These are phyloP conservation scores for Colletotrichum sp. DNA, from an alignment of 2,329 filamentous ascomycete genomes.

Conservation along the genomic window DNA sequence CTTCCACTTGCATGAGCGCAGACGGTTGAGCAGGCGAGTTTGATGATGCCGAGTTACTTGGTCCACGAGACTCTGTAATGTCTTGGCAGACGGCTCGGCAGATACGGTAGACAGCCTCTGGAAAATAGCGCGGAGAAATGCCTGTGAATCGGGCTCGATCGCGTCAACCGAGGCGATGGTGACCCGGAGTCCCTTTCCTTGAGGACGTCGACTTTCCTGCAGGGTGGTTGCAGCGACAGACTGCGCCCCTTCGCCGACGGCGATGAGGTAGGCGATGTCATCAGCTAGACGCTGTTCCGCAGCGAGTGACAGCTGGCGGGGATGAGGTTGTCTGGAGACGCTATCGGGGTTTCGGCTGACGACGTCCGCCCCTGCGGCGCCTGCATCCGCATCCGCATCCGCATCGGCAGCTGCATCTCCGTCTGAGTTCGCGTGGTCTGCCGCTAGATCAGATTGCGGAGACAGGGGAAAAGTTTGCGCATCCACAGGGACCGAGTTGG, in stretches of 20 bases:
- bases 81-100: background rate
- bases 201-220: background rate
- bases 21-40: slow-evolving; percentile 21
- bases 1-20: slow-evolving; percentile 20
- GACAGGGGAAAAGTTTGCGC: background rate
- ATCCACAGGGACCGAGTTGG: slow-evolving; percentile 19
- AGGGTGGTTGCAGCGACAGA: slow-evolving; percentile 21
- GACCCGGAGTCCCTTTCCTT: background rate
- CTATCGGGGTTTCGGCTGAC: background rate
- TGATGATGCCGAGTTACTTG: slow-evolving; percentile 17
- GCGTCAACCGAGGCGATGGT: slow-evolving; percentile 20
- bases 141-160: slow-evolving; percentile 12
- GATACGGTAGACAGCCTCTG: background rate
- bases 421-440: background rate
- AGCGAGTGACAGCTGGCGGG: background rate
- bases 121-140: slow-evolving; percentile 15
- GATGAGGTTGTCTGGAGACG: background rate
- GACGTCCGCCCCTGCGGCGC: background rate
- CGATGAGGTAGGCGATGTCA: slow-evolving; percentile 16
- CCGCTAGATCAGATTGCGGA: background rate
- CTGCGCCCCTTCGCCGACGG: slow-evolving; percentile 22
- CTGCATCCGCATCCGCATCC: background rate
- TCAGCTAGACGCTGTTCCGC: slow-evolving; percentile 18
- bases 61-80: background rate
- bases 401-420: background rate